Conservation (phyloP, 163 green algal genomes). For the Chlorella variabilis region DNA sequence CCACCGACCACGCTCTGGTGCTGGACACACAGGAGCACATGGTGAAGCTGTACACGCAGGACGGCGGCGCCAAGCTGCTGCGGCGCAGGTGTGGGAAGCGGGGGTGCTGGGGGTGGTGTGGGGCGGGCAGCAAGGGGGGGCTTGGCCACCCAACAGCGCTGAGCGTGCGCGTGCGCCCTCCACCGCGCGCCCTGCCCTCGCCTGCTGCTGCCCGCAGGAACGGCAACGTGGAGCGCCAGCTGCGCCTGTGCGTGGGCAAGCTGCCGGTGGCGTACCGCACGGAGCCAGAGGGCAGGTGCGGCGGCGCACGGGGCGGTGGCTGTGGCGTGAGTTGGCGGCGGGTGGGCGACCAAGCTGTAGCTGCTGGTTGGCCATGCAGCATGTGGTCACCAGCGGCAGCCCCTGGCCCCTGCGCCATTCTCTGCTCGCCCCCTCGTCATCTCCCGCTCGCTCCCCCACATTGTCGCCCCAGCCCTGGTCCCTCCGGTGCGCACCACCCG, state of each 20-base stretch:
- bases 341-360: neutral
- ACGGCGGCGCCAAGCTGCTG: constrained; percentile 78
- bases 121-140: too few species aligned
- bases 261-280: constrained; percentile 80
- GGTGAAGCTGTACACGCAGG: constrained; percentile 74
- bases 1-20: constrained; percentile 75
- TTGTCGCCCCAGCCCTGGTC: too few species aligned
- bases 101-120: neutral
- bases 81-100: constrained; percentile 33
- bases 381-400: too few species aligned
- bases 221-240: constrained; percentile 79
- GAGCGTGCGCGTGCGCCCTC: neutral
- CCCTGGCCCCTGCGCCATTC: too few species aligned
- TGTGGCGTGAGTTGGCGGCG: neutral
- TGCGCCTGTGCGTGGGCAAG: constrained; percentile 73
- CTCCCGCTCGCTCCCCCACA: too few species aligned
- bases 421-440: too few species aligned
- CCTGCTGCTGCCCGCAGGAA: constrained; percentile 27
- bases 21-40: constrained; percentile 77
- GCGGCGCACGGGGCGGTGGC: neutral
- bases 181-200: too few species aligned
- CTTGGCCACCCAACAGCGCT: too few species aligned
- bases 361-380: neutral
- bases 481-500: too few species aligned
- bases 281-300: constrained; percentile 45